Evolutionary conservation across 2,329 filamentous ascomycete genomes (phyloP).

Genomic region (Cryphonectria radicalis): DNA sequence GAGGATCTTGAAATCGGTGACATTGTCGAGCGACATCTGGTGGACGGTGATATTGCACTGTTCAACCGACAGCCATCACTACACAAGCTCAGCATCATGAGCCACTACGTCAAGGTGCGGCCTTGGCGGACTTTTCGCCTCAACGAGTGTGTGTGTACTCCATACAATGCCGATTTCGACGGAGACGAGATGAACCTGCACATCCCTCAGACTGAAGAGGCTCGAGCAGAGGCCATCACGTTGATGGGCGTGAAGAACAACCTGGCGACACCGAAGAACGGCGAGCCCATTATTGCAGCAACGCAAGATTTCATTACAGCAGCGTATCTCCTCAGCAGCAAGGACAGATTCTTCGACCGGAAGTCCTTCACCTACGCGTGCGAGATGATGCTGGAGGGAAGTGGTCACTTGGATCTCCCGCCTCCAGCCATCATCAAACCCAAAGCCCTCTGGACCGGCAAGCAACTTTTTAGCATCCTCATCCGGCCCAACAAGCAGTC

Average conservation of each 20-base stretch:
- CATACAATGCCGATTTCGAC: constrained; percentile 99
- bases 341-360: constrained; percentile 90
- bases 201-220: constrained; percentile 96
- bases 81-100: constrained; percentile 98
- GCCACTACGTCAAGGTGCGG: constrained; percentile 88
- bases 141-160: constrained; percentile 97
- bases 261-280: constrained; percentile 92
- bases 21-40: constrained; percentile 89
- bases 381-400: constrained; percentile 88
- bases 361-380: constrained; percentile 88
- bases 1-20: constrained; percentile 80
- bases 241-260: constrained; percentile 99
- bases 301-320: constrained; percentile 99
- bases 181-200: constrained; percentile 99
- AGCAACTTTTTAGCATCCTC: constrained; percentile 91
- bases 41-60: constrained; percentile 92
- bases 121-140: constrained; percentile 95
- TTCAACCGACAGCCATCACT: constrained; percentile 98
- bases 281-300: constrained; percentile 96
- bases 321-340: constrained; percentile 86
- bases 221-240: constrained; percentile 90
- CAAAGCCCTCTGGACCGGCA: constrained; percentile 89
- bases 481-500: constrained; percentile 88
- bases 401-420: constrained; percentile 79
- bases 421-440: constrained; percentile 87